phyloP scores from a whole-genome alignment of 257 asterid species.

The Datura wrightii region DNA sequence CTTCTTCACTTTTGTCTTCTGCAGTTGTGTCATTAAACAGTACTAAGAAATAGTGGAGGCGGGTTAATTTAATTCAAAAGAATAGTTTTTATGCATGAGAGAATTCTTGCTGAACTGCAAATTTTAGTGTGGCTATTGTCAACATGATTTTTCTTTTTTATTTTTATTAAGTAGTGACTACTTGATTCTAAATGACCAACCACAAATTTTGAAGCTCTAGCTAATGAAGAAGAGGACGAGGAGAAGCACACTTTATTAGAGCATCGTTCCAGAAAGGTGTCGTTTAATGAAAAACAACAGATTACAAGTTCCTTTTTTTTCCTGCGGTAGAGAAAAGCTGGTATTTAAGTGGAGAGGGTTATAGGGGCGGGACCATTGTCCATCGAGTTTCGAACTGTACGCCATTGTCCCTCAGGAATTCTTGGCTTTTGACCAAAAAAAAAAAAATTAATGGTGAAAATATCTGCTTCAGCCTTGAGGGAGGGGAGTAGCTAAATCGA shows the following conservation, averaged over 20 bases:
- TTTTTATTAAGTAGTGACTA: background rate
- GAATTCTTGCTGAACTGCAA: background rate
- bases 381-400: background rate
- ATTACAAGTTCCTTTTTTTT: background rate
- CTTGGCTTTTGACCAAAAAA: background rate
- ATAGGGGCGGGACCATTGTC: background rate
- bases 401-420: background rate
- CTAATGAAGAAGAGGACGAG: slow-evolving; percentile 1
- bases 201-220: background rate
- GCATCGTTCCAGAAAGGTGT: background rate
- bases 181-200: background rate
- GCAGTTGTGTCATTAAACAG: background rate
- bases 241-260: background rate
- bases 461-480: background rate
- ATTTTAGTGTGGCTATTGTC: background rate
- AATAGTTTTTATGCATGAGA: slow-evolving; percentile 1
- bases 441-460: background rate
- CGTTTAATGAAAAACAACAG: background rate
- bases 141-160: background rate
- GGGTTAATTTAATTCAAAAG: background rate
- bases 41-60: background rate
- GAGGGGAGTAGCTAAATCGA: background rate
- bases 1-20: background rate
- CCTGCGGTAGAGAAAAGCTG: background rate
- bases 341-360: background rate